Evolutionary conservation across 1,284 basidiomycete species (phyloP), one percentile per base, ranked within the genome.

Genomic region (Apiotrichum gamsii): DNA sequence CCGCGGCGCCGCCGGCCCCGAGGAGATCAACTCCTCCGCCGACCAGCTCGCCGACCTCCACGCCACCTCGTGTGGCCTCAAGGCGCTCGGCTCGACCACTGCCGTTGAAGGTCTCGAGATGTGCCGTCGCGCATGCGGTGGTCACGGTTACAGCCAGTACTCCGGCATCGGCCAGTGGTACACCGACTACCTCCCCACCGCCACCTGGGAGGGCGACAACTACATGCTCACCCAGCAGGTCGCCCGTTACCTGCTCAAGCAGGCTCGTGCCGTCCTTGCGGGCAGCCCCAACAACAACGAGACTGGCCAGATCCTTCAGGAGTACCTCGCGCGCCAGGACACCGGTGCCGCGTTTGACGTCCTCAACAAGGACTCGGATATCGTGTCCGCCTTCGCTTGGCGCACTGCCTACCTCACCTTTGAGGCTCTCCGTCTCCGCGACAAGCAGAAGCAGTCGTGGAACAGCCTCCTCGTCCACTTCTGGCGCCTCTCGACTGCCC

Each of bases 101-200:
- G 65, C 75, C 8, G 68, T 80, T 34, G 78, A 79, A 56, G 66
- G 73, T 1, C 72, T 80, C 38, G 76, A 78, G 50, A 74, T 77
- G 8, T 56, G 65, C 49, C 65, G 78, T 32, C 72, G 78, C 60
- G 65, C 74, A 13, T 76, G 75, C 42, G 78, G 78, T 47, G 78
- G 78, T 0, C 78, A 79, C 60, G 78, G 78, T 1, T 80, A 79
- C 64, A 76, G 75, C 31, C 73, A 75, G 15, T 79, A 79, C 65
- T 76, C 76, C 5, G 76, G 74, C 35, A 70, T 80, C 36, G 74
- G 78, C 5, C 64, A 69, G 39, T 76, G 79, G 74, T 77, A 77
- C 62, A 69, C 69, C 35, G 75, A 77, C 59, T 74, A 76, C 59
- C 74, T 75, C 0, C 75, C 76, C 33, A 75, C 77, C 66, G 74